These are phyloP conservation scores for Aphanomyces invadans DNA, from an alignment of 352 stramenopile genomes.

Conservation along the genomic window DNA sequence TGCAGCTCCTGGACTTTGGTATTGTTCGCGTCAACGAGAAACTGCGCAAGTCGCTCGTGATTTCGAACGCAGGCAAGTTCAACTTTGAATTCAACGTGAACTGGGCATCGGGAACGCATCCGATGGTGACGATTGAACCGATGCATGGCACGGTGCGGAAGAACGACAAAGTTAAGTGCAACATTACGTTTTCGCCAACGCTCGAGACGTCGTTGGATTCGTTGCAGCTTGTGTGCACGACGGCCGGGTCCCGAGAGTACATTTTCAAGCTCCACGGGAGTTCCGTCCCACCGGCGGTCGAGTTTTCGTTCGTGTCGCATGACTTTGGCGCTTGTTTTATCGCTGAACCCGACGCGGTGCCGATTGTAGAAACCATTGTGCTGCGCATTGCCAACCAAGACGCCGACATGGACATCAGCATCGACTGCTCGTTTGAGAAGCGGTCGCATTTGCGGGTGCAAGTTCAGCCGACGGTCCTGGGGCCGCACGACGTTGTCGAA, in stretches of 20 bases:
- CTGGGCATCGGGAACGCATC: slow-evolving; percentile 30
- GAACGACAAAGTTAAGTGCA: slow-evolving; percentile 72
- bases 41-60: slow-evolving; percentile 50
- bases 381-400: slow-evolving; percentile 87
- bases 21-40: slow-evolving; percentile 79
- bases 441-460: slow-evolving; percentile 79
- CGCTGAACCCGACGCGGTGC: slow-evolving; percentile 50
- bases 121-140: slow-evolving; percentile 54
- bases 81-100: slow-evolving; percentile 92
- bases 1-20: slow-evolving; percentile 74
- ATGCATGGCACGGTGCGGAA: slow-evolving; percentile 82
- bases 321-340: slow-evolving; percentile 92
- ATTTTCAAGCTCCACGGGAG: slow-evolving; percentile 57
- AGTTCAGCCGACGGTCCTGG: slow-evolving; percentile 72
- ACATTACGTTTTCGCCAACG: slow-evolving; percentile 64
- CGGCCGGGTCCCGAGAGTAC: slow-evolving; percentile 85
- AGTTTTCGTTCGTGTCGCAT: slow-evolving; percentile 85
- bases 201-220: slow-evolving; percentile 71
- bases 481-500: slow-evolving; percentile 60
- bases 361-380: slow-evolving; percentile 43
- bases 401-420: slow-evolving; percentile 54
- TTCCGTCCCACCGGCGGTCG: slow-evolving; percentile 73
- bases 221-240: slow-evolving; percentile 56
- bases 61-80: slow-evolving; percentile 92
- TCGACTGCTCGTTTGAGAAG: slow-evolving; percentile 88